Percentiles rank a stretch among this genome's conserved stretches.
Conservation (phyloP, 306 rosid species). For the Echinosophora koreensis region DNA sequence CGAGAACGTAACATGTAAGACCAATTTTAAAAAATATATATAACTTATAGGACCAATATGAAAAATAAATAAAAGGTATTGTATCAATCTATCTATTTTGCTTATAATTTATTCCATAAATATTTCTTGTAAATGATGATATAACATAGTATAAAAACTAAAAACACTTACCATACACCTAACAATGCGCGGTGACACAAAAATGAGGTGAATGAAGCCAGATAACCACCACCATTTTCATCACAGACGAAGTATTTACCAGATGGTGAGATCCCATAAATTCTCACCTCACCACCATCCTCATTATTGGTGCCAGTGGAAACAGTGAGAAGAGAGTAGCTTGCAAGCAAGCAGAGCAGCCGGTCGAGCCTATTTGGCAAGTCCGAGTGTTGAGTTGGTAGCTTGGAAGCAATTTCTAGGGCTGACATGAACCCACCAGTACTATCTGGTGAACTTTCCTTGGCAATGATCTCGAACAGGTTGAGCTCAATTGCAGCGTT, state of each 20-base stretch:
- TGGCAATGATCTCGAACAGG: conserved; percentile 43
- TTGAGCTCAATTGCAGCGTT: conserved; percentile 47
- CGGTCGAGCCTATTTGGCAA: conserved; percentile 34
- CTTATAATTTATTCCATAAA: too few species aligned
- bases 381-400: background rate
- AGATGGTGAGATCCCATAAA: conserved; percentile 30
- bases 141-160: too few species aligned
- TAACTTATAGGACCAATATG: too few species aligned
- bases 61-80: too few species aligned
- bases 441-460: background rate
- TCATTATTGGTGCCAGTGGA: background rate
- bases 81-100: too few species aligned
- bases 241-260: conserved; percentile 39
- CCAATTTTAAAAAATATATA: too few species aligned
- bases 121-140: too few species aligned
- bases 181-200: background rate
- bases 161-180: conserved; percentile 31
- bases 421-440: conserved; percentile 38
- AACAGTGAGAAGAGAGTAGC: conserved; percentile 34
- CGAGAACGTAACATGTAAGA: too few species aligned
- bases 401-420: conserved; percentile 41
- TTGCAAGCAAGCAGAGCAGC: conserved; percentile 41
- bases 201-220: conserved; percentile 19
- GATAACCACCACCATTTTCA: background rate
- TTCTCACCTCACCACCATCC: background rate